These are phyloP conservation scores for Colletotrichum neosansevieriae DNA, from an alignment of 2,329 filamentous ascomycete genomes.

Conservation along the genomic window DNA sequence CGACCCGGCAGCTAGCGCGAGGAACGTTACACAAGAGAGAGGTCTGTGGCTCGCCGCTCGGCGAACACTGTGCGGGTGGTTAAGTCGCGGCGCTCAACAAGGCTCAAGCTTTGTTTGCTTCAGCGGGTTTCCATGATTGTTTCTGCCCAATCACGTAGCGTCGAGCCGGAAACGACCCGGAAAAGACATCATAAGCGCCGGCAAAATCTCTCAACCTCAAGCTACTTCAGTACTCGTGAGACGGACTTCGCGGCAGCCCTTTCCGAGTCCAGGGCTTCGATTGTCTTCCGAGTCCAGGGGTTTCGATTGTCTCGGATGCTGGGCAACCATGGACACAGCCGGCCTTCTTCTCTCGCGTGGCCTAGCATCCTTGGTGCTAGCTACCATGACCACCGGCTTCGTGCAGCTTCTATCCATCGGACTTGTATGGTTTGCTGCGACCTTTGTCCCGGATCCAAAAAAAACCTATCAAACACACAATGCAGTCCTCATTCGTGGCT, in stretches of 20 bases:
- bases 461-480: slow-evolving; percentile 5
- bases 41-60: no score
- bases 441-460: background rate
- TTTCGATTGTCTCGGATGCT: slow-evolving; percentile 12
- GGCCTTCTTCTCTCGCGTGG: slow-evolving; percentile 19
- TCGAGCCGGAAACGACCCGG: background rate
- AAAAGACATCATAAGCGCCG: background rate
- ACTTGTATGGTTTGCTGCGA: background rate
- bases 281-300: background rate
- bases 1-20: slow-evolving; percentile 9
- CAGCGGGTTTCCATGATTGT: background rate
- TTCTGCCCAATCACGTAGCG: background rate
- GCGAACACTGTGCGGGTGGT: no score
- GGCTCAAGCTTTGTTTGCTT: no score
- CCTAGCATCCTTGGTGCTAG: background rate
- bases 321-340: slow-evolving; percentile 12
- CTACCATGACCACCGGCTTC: slow-evolving; percentile 4
- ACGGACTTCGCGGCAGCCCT: no score
- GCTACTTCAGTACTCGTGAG: no score
- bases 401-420: slow-evolving; percentile 1
- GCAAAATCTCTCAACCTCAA: no score
- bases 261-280: background rate
- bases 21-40: slow-evolving; percentile 15
- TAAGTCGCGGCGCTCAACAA: no score
- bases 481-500: slow-evolving; percentile 3